phyloP scores from a whole-genome alignment of 2,329 filamentous ascomycete species.

The Aureobasidium sp. region DNA sequence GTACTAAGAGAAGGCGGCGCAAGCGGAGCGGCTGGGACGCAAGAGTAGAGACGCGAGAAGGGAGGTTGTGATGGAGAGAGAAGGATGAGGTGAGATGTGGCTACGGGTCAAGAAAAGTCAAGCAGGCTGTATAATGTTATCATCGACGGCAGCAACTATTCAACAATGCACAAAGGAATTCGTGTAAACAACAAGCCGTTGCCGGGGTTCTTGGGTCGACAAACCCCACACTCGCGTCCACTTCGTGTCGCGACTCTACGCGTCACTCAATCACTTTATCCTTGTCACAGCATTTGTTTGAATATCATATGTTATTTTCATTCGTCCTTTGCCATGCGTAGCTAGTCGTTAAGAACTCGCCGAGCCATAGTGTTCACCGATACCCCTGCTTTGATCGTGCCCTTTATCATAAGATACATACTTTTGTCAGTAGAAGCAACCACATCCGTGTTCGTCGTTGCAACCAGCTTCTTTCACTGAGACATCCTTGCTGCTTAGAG shows the following conservation, averaged over 20 bases:
- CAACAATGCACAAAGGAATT: background rate
- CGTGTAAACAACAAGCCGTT: constrained; percentile 6
- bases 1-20: background rate
- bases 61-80: background rate
- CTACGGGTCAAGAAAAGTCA: background rate
- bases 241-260: background rate
- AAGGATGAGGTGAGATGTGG: background rate
- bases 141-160: background rate
- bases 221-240: background rate
- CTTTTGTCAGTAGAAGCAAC: background rate
- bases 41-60: background rate
- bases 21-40: background rate
- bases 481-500: background rate
- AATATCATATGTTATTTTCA: background rate
- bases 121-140: background rate
- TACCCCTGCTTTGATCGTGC: background rate
- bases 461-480: background rate
- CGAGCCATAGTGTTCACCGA: background rate
- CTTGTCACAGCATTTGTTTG: background rate
- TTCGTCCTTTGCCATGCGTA: background rate
- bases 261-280: background rate
- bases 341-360: background rate
- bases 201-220: background rate
- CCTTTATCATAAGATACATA: background rate
- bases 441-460: background rate